Base-by-base conservation (phyloP, 1,284 basidiomycete genomes). In the Austroboletus novae-zelandiae region DNA sequence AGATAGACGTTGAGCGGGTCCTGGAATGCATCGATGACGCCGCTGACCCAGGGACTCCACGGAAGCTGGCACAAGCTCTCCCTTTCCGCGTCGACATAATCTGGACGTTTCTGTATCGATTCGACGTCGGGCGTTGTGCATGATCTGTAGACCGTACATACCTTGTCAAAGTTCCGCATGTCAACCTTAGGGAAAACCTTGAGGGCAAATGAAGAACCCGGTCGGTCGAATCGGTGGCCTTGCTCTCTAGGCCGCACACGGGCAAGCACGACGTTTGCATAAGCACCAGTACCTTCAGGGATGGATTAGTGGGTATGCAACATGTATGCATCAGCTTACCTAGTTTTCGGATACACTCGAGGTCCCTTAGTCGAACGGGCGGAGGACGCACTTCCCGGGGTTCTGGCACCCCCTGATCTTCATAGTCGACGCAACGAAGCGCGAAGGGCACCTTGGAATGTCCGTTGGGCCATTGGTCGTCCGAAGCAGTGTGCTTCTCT, bases 1-100 rank as follows among this genome's bases (percentile, higher is more conserved):
- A 76, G 60, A 58, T 83, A 82, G 11, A 78, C 57, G 51, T 78
- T 78, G 42, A 62, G 55, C 0, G 61, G 27, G 60, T 84, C 82
- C 39, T 69, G 57, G 57, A 80, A 77, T 1, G 61, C 65, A 45
- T 71, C 65, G 27, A 80, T 51, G 6, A 79, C 57, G 4, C 75
- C 75, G 13, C 67, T 64, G 37, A 80, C 56, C 65, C 79, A 82
- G 0, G 80, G 74, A 45, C 70, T 75, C 81, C 80, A 83, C 4
- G 72, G 71, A 14, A 82, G 65, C 32, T 56, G 51, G 23, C 60
- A 56, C 13, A 82, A 70, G 6, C 58, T 54, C 9, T 60, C 57
- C 31, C 74, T 71, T 64, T 83, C 80, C 7, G 55, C 48, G 46
- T 78, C 65, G 31, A 66, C 67, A 20, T 66, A 56, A 5, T 61